A percentile compares a stretch with the other conserved stretches of the same genome.
These are phyloP conservation scores for Eucalyptus marginata DNA, from an alignment of 345 rosid species.

Conservation along the genomic window DNA sequence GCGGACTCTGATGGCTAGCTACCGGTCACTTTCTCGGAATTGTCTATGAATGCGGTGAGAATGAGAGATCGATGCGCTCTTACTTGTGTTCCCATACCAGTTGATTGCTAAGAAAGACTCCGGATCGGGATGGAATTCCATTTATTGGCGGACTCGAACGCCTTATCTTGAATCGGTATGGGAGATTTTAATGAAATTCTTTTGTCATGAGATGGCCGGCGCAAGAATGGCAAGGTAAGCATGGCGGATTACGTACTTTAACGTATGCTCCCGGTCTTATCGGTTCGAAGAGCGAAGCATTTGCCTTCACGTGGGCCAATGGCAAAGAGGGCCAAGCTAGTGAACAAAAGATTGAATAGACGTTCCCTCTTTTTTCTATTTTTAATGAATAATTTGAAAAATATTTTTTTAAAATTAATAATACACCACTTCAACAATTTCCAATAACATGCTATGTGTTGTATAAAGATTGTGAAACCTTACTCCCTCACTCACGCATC, in stretches of 20 bases:
- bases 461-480: fast-evolving
- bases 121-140: fast-evolving
- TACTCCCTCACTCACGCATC: fast-evolving
- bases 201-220: neutral
- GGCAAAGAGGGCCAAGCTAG: neutral
- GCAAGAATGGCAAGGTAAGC: neutral
- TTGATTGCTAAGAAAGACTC: neutral
- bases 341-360: neutral
- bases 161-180: fast-evolving
- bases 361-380: fast-evolving
- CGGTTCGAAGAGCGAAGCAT: neutral
- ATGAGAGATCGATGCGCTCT: neutral
- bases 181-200: neutral
- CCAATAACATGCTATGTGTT: neutral
- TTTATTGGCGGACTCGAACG: neutral
- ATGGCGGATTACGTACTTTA: fast-evolving
- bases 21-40: neutral
- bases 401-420: fast-evolving
- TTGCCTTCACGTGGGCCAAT: neutral
- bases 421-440: neutral
- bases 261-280: neutral
- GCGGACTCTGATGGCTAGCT: neutral
- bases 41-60: neutral
- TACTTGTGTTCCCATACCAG: neutral
- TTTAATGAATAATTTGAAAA: fast-evolving